Percentiles rank a stretch among this genome's conserved stretches.
Conservation (phyloP, 768 basidiomycete genomes). For the Lenzites betulinus region DNA sequence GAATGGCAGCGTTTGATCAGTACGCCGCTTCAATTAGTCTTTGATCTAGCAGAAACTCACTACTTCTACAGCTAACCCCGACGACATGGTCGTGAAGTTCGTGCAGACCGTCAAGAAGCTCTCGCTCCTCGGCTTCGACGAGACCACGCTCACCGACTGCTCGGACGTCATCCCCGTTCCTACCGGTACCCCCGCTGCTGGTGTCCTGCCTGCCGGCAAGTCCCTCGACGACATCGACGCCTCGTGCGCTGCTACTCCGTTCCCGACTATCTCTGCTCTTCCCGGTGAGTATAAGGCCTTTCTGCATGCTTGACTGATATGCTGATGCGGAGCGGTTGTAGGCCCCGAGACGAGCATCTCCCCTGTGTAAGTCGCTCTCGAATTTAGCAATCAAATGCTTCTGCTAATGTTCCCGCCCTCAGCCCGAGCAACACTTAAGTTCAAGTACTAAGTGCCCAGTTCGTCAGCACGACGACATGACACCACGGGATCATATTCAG, state of each 20-base stretch:
- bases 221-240: conserved; percentile 7
- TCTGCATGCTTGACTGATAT: background rate
- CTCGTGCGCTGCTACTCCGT: conserved; percentile 1
- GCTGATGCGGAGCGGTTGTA: background rate
- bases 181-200: background rate
- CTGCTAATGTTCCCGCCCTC: background rate
- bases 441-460: background rate
- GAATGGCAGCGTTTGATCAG: conserved; percentile 11
- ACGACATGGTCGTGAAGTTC: conserved; percentile 3
- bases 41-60: background rate
- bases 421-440: background rate
- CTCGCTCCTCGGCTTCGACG: conserved; percentile 5
- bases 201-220: conserved; percentile 2
- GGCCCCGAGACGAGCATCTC: background rate
- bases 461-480: too few species aligned
- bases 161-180: conserved; percentile 10
- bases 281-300: background rate
- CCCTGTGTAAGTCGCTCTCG: background rate
- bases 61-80: background rate
- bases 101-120: background rate
- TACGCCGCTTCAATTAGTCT: background rate
- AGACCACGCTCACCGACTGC: conserved; percentile 4
- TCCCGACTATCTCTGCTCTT: conserved; percentile 4
- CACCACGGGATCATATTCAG: too few species aligned
- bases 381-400: background rate